phyloP scores from a whole-genome alignment of 179 eudicot species.

The Actinidia arguta region DNA sequence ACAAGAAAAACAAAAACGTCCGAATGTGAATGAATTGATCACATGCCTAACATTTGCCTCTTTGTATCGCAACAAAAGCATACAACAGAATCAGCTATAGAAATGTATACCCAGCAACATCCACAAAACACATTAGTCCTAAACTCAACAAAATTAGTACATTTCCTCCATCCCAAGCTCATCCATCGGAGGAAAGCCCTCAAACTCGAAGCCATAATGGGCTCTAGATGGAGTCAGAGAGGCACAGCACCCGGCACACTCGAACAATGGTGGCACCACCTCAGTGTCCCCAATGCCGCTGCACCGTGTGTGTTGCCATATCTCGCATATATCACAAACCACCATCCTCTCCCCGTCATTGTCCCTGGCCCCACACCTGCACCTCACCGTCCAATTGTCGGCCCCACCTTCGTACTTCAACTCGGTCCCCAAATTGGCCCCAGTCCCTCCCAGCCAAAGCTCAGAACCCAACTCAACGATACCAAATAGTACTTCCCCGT shows the following conservation, averaged over 20 bases:
- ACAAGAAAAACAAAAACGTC: too few species aligned
- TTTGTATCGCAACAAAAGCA: too few species aligned
- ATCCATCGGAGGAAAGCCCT: too few species aligned
- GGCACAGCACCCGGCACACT: conserved; percentile 65
- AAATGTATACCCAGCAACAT: too few species aligned
- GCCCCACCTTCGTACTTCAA: conserved; percentile 66
- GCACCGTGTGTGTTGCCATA: conserved; percentile 90
- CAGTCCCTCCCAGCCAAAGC: conserved; percentile 47
- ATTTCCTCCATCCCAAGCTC: neutral
- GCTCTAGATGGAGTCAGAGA: conserved; percentile 53
- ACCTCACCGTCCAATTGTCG: conserved; percentile 75
- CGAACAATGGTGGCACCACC: conserved; percentile 71
- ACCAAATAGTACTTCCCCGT: conserved; percentile 71
- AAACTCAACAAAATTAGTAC: too few species aligned
- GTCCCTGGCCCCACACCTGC: conserved; percentile 81
- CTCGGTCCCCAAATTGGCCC: conserved; percentile 46
- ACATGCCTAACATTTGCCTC: too few species aligned
- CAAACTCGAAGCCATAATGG: conserved; percentile 25
- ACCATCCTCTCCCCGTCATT: conserved; percentile 98
- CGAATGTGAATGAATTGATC: too few species aligned
- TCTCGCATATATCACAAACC: conserved; percentile 84
- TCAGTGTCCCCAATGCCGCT: conserved; percentile 74
- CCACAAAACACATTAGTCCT: too few species aligned
- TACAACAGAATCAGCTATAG: too few species aligned
- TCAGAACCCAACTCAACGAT: conserved; percentile 63